A percentile compares a stretch with the other conserved stretches of the same genome.
Conservation (phyloP, 441 rosid species). For the Theobroma grandiflorum region DNA sequence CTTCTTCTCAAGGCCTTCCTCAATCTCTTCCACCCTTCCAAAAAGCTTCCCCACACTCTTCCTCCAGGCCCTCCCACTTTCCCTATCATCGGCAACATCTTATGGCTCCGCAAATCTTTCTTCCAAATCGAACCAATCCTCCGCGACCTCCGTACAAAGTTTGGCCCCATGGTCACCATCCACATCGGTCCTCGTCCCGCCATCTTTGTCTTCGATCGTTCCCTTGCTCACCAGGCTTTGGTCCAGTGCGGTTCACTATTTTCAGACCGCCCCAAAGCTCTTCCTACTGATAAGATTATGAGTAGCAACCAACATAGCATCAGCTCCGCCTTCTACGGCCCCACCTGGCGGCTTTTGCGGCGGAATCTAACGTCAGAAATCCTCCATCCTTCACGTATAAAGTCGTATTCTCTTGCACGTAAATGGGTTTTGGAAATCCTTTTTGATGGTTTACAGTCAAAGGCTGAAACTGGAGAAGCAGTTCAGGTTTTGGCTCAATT, state of each 20-base stretch:
- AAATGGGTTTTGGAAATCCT: slow-evolving; percentile 39
- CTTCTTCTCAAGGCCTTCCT: slow-evolving; percentile 28
- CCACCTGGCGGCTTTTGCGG: slow-evolving; percentile 49
- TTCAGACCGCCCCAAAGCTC: slow-evolving; percentile 27
- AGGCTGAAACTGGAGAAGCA: slow-evolving; percentile 23
- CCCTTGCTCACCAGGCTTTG: slow-evolving; percentile 28
- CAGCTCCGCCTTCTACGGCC: slow-evolving; percentile 43
- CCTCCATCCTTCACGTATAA: slow-evolving; percentile 44
- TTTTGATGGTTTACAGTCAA: slow-evolving; percentile 13
- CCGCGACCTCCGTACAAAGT: not conserved
- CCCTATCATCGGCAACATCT: slow-evolving; percentile 25
- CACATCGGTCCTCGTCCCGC: not conserved
- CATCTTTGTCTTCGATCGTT: slow-evolving; percentile 31
- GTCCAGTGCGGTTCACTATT: slow-evolving; percentile 23
- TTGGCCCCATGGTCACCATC: slow-evolving; percentile 33
- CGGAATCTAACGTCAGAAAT: slow-evolving; percentile 50
- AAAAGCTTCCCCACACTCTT: slow-evolving; percentile 24
- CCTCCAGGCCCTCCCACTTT: slow-evolving; percentile 32
- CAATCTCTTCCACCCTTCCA: not conserved
- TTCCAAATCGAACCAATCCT: slow-evolving; percentile 20
- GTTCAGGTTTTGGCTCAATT: slow-evolving; percentile 34
- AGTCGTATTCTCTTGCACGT: slow-evolving; percentile 34
- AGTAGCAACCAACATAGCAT: slow-evolving; percentile 46
- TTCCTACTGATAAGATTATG: slow-evolving; percentile 6
- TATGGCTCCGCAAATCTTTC: slow-evolving; percentile 9